Conservation (phyloP, 2,329 filamentous ascomycete species). For the Ophiostoma angusticollis region DNA sequence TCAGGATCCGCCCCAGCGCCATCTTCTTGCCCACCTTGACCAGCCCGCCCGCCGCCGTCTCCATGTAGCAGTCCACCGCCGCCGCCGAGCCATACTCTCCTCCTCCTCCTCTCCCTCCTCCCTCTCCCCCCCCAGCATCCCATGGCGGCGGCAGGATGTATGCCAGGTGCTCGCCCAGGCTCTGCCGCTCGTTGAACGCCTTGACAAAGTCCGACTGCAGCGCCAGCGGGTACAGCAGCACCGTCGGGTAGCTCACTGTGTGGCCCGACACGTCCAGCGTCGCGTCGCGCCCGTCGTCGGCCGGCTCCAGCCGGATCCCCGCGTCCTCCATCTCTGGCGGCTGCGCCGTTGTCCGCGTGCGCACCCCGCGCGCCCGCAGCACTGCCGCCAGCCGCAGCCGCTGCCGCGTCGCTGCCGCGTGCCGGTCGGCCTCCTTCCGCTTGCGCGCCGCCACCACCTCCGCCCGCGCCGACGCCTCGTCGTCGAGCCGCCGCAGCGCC, state of each 20-base stretch:
- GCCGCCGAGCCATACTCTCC: conserved; percentile 62
- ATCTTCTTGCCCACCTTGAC: conserved; percentile 86
- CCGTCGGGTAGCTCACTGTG: conserved; percentile 59
- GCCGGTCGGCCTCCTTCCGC: conserved; percentile 40
- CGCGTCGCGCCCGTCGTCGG: conserved; percentile 31
- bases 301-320: conserved; percentile 49
- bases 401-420: conserved; percentile 42
- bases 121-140: conserved; percentile 42
- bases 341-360: conserved; percentile 50
- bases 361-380: conserved; percentile 57
- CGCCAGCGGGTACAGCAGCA: conserved; percentile 75
- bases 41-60: conserved; percentile 65
- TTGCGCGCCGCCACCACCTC: conserved; percentile 40
- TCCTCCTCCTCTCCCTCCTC: conserved; percentile 25
- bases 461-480: conserved; percentile 42
- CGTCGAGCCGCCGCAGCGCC: conserved; percentile 48
- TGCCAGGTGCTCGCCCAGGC: conserved; percentile 60
- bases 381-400: conserved; percentile 51
- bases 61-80: conserved; percentile 76
- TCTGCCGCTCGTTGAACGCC: conserved; percentile 65
- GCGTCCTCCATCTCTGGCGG: conserved; percentile 86
- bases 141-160: conserved; percentile 86
- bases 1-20: conserved; percentile 59
- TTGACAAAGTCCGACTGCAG: conserved; percentile 86
- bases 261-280: conserved; percentile 61